phyloP scores from a whole-genome alignment of 2,329 filamentous ascomycete species.

The Madurella fahalii region DNA sequence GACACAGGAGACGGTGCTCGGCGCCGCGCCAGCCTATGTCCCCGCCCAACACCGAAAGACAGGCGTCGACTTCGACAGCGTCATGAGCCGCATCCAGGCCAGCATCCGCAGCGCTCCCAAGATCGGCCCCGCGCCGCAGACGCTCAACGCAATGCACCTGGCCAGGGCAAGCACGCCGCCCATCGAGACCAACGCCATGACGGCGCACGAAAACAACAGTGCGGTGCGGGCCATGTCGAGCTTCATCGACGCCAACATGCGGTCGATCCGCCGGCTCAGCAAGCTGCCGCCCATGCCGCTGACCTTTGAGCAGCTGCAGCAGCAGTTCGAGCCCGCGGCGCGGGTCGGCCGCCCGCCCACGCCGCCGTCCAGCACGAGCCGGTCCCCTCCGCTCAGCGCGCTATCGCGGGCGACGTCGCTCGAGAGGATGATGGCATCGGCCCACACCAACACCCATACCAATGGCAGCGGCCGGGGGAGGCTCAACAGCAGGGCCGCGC shows the following conservation, averaged over 20 bases:
- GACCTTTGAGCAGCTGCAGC: constrained; percentile 33
- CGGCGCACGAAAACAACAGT: constrained; percentile 39
- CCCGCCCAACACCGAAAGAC: constrained; percentile 30
- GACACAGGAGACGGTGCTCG: constrained; percentile 35
- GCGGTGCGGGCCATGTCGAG: constrained; percentile 43
- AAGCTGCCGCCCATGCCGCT: constrained; percentile 34
- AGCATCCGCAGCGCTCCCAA: constrained; percentile 16
- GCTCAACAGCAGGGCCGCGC: constrained; percentile 5
- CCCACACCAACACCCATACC: neutral
- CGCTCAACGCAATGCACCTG: constrained; percentile 41
- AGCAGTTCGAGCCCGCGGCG: constrained; percentile 13
- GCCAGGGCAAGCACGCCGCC: constrained; percentile 32
- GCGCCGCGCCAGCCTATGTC: constrained; percentile 24
- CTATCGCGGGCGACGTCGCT: constrained; percentile 15
- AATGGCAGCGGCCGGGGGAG: neutral
- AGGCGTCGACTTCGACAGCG: constrained; percentile 41
- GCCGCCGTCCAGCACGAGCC: constrained; percentile 33
- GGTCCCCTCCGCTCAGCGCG: constrained; percentile 23
- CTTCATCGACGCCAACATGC: constrained; percentile 42
- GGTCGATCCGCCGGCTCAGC: constrained; percentile 40
- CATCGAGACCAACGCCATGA: constrained; percentile 37
- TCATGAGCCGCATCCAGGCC: constrained; percentile 24
- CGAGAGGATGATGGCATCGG: constrained; percentile 19
- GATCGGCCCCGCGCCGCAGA: constrained; percentile 17
- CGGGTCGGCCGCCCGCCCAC: constrained; percentile 24